Percentiles rank a stretch among this genome's conserved stretches.
These are phyloP conservation scores for Globisporangium sylvaticum DNA, from an alignment of 352 stramenopile species.

Conservation along the genomic window DNA sequence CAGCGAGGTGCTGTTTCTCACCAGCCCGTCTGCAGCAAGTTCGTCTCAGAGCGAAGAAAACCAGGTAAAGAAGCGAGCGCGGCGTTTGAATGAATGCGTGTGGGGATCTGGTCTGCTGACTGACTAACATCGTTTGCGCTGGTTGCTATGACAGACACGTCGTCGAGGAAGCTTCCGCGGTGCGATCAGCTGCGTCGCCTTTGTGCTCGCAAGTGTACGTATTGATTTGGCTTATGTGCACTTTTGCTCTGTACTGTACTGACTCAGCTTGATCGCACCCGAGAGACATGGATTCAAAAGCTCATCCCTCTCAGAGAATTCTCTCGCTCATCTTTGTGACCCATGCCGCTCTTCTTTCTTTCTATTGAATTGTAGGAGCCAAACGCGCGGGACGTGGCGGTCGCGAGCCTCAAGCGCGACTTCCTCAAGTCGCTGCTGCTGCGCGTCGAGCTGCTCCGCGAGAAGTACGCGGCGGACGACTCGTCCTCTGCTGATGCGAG, in stretches of 20 bases:
- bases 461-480: neutral
- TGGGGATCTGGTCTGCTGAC: neutral
- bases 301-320: neutral
- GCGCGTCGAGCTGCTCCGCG: conserved; percentile 42
- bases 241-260: neutral
- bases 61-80: neutral
- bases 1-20: neutral
- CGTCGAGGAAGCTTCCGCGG: conserved; percentile 36
- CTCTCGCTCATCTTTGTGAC: neutral
- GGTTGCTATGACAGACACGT: conserved; percentile 20
- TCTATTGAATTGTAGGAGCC: conserved; percentile 11
- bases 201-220: conserved; percentile 30
- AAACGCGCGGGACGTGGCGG: conserved; percentile 31
- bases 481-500: neutral
- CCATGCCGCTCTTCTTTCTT: neutral
- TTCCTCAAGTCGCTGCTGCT: conserved; percentile 62
- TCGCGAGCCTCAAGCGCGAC: conserved; percentile 57
- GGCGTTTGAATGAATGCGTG: neutral
- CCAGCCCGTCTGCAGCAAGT: neutral
- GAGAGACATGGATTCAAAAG: neutral
- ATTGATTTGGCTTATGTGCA: neutral
- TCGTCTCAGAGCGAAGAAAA: neutral
- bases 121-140: neutral
- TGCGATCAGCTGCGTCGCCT: conserved; percentile 51
- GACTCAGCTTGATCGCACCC: neutral